phyloP scores from a whole-genome alignment of 2,329 filamentous ascomycete species.

The Aspergillus pseudoterreus region DNA sequence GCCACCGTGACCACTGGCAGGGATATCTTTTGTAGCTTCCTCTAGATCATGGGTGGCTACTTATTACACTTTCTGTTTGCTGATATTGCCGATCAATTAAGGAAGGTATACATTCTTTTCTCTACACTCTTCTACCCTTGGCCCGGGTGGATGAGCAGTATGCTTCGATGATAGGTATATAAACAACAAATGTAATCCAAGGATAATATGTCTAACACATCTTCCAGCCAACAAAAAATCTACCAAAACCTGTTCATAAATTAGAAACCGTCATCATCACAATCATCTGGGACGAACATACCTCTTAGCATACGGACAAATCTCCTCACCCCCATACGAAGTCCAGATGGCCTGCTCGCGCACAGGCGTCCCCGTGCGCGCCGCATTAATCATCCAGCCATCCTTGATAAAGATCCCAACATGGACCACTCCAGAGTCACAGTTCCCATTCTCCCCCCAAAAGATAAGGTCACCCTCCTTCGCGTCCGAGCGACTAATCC shows the following conservation, averaged over 20 bases:
- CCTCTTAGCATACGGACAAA: constrained; percentile 23
- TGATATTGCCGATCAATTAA: too few relatives aligned
- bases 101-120: too few relatives aligned
- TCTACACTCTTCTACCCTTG: too few relatives aligned
- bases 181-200: too few relatives aligned
- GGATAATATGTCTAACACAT: too few relatives aligned
- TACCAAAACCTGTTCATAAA: neutral
- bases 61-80: too few relatives aligned
- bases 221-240: neutral
- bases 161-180: too few relatives aligned
- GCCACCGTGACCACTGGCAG: too few relatives aligned
- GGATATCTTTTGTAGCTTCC: too few relatives aligned
- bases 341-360: constrained; percentile 25
- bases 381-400: neutral
- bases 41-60: too few relatives aligned
- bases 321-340: constrained; percentile 20
- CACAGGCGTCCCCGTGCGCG: constrained; percentile 11
- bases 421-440: constrained; percentile 17
- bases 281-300: constrained; percentile 1
- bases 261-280: neutral
- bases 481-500: constrained; percentile 15
- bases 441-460: constrained; percentile 20
- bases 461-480: constrained; percentile 23
- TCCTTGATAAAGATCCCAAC: constrained; percentile 9
- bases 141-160: too few relatives aligned